These are phyloP conservation scores for Akanthomyces lecanii DNA, from an alignment of 2,329 filamentous ascomycete species.

Conservation along the genomic window DNA sequence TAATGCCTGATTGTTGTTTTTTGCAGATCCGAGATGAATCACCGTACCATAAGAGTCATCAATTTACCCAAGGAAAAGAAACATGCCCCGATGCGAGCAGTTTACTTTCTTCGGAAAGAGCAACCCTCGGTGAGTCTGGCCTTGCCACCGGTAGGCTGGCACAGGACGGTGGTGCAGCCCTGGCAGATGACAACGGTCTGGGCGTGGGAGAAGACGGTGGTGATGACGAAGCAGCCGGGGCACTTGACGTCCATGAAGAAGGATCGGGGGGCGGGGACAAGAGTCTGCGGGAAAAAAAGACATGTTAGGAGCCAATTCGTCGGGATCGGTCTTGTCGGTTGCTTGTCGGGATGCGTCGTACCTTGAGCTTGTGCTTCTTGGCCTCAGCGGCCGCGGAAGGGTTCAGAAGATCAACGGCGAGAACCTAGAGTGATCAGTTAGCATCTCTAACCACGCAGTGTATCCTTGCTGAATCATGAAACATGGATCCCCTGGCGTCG, in stretches of 20 bases:
- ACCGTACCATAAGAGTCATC: slow-evolving; percentile 48
- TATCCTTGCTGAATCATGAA: slow-evolving; percentile 11
- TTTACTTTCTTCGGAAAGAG: slow-evolving; percentile 99
- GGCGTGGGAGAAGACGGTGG: slow-evolving; percentile 99
- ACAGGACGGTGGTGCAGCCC: slow-evolving; percentile 98
- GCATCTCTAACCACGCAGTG: slow-evolving; percentile 31
- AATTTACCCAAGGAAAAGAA: slow-evolving; percentile 45
- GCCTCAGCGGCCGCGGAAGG: slow-evolving; percentile 95
- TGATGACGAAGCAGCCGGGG: slow-evolving; percentile 99
- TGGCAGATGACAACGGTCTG: slow-evolving; percentile 99
- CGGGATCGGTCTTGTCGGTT: slow-evolving; percentile 9
- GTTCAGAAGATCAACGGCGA: slow-evolving; percentile 99
- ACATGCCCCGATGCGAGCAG: slow-evolving; percentile 38
- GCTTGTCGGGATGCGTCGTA: slow-evolving; percentile 41
- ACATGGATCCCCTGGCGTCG: slow-evolving; percentile 10
- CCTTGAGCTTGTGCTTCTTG: slow-evolving; percentile 99
- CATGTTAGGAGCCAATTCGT: slow-evolving; percentile 22
- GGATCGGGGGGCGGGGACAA: slow-evolving; percentile 93
- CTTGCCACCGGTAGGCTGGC: slow-evolving; percentile 99
- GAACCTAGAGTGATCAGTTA: slow-evolving; percentile 69
- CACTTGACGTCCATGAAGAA: slow-evolving; percentile 99
- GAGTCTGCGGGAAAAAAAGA: slow-evolving; percentile 52
- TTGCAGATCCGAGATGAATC: slow-evolving; percentile 57
- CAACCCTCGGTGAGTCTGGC: slow-evolving; percentile 98
- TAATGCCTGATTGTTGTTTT: slow-evolving; percentile 35